These are phyloP conservation scores for Psilocybe tampanensis DNA, from an alignment of 768 basidiomycete species.

Conservation along the genomic window DNA sequence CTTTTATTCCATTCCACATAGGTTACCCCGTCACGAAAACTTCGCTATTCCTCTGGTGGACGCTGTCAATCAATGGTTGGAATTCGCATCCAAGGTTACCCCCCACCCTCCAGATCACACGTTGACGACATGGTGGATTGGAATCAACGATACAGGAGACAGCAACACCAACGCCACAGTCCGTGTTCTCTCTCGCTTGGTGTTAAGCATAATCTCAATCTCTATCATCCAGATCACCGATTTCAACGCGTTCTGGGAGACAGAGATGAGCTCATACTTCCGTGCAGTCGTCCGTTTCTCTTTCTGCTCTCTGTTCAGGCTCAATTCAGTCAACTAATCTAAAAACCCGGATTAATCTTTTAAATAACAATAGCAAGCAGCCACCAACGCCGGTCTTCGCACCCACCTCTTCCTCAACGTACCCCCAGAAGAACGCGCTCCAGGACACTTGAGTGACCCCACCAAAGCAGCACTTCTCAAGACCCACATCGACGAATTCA, in stretches of 20 bases:
- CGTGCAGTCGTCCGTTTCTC: constrained; percentile 42
- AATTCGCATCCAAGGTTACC: constrained; percentile 44
- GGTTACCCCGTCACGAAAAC: constrained; percentile 49
- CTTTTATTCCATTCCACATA: constrained; percentile 21
- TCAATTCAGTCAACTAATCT: too few species aligned
- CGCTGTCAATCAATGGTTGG: constrained; percentile 51
- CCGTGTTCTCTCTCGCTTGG: not conserved
- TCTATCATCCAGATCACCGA: constrained; percentile 40
- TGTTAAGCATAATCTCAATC: not conserved
- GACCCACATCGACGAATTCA: constrained; percentile 43
- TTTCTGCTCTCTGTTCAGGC: not conserved
- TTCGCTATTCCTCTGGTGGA: constrained; percentile 49
- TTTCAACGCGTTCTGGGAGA: constrained; percentile 51
- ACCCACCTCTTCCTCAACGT: constrained; percentile 59
- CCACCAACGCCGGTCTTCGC: constrained; percentile 41
- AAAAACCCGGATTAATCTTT: too few species aligned
- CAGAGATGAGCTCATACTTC: constrained; percentile 52
- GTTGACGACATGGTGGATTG: constrained; percentile 59
- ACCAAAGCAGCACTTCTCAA: constrained; percentile 38
- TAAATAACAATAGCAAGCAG: constrained; percentile 34
- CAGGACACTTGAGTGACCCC: constrained; percentile 35
- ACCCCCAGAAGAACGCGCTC: constrained; percentile 55
- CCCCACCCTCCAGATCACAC: constrained; percentile 49
- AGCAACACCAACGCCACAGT: constrained; percentile 40
- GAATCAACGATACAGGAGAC: constrained; percentile 61